Percentiles rank a stretch among this genome's conserved stretches.
Evolutionary conservation across 768 basidiomycete genomes (phyloP).

Genomic region (Podaxis mareebaensis): DNA sequence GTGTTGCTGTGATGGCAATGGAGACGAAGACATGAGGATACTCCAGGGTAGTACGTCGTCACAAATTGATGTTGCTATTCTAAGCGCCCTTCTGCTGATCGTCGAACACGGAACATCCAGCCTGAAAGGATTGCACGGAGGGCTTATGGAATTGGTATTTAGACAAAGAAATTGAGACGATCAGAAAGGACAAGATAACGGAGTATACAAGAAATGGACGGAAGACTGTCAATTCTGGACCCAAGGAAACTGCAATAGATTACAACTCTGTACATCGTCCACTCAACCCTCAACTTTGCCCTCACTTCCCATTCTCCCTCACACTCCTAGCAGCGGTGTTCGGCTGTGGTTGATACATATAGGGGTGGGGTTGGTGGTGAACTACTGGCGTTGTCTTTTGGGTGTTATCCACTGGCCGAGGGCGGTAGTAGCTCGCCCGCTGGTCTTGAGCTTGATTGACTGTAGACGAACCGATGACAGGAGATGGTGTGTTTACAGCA

Average conservation of each 20-base stretch:
- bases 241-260: conserved; percentile 7
- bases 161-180: neutral
- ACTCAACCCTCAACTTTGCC: neutral
- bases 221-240: neutral
- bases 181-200: neutral
- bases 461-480: conserved; percentile 46
- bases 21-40: conserved; percentile 2
- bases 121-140: neutral
- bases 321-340: conserved; percentile 17
- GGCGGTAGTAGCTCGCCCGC: conserved; percentile 56
- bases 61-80: neutral
- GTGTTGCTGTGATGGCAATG: conserved; percentile 6
- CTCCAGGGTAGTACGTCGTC: neutral
- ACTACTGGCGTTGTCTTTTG: conserved; percentile 16
- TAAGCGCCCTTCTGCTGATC: neutral
- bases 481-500: conserved; percentile 57
- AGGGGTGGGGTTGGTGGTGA: conserved; percentile 13
- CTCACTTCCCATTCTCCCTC: conserved; percentile 34
- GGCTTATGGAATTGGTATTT: neutral
- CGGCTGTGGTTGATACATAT: conserved; percentile 23
- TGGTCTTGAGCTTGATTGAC: conserved; percentile 35
- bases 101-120: neutral
- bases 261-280: neutral
- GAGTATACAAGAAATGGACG: neutral
- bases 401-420: conserved; percentile 32